Evolutionary conservation across 225 moss, liverwort and hornwort species (phyloP), one percentile per base, ranked within the genome.

Genomic region (Physcomitrium patens): DNA sequence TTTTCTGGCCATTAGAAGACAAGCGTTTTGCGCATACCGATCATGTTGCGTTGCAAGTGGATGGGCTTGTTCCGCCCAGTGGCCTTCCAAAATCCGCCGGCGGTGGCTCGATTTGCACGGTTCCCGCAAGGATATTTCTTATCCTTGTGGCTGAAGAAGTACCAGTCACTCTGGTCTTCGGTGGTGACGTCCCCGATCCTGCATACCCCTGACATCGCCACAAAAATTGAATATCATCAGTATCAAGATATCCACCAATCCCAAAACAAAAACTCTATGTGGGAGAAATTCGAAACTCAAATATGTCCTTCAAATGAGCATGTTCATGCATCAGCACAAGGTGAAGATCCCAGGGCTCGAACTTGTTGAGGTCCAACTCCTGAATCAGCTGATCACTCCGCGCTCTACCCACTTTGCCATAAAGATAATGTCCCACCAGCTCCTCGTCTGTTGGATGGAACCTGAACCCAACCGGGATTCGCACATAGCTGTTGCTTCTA

Each of bases 21-120:
- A 52, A 84, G 65, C 44, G 84, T 84, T 77, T 84, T 84, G 48
- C 84, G 84, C 80, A 80, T 66, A 51, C 84, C 84, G 12, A 84
- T 77, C 23, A 79, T 63, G 19, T 76, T 75, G 27, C 83, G 58
- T 63, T 49, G 76, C 49, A 83, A 71, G 63, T 82, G 80, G 42
- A 94, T 91, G 18, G 80, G 80, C 27, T 94, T 94, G 86, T 94
- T 91, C 0, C 93, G 91, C 5, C 93, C 93, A 0, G 93, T 94
- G 4, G 93, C 93, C 74, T 94, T 94, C 93, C 93, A 94, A 62
- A 91, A 94, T 4, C 93, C 93, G n/a, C 66, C 77, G 23, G 65
- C 54, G 5, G 93, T 91, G 24, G 93, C 93, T 24, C 93, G 81
- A 78, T 94, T 94, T 2, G 89, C 81, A 10, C 93, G 87, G 51